Evolutionary conservation across 495 filamentous ascomycete genomes (phyloP), one percentile per base, ranked within the genome.

Genomic region (Neurospora sp.): DNA sequence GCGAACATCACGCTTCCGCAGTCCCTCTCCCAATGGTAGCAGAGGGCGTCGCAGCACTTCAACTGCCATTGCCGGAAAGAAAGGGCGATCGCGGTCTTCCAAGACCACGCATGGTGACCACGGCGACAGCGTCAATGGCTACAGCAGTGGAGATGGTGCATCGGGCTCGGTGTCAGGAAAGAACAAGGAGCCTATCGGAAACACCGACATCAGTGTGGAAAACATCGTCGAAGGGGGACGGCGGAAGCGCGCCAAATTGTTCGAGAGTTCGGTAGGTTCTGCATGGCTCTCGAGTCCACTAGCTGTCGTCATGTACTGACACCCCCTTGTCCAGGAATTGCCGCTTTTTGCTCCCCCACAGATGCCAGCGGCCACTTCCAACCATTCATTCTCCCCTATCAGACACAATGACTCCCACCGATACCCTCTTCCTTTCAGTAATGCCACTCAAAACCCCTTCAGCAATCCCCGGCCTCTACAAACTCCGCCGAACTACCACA

Each of bases 171-270:
- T 90, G 16, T 92, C 92, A 72, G 90, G 91, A 74, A 91, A 90
- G 76, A 86, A 89, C 75, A 93, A 90, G 78, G 94, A 98, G 78
- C 90, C 92, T 70, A 86, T 96, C 73, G 93, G 91, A n/a, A 96
- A 93, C 79, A 94, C 96, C 5, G 96, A 98, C 73, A 99, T 99
- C 78, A 98, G 95, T 81, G 88, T 97, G 76, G 93, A 97, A 73
- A 99, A 99, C 79, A 98, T 99, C 82, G 92, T 99, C 72, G 95
- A 98, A 83, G 96, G 96, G 78, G 94, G 94, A 76, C 90, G 96
- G 82, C 90, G 96, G 75, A 98, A 99, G 87, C 90, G 93, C 79
- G 93, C 96, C 75, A 97, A 97, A 85, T 66, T 66, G 54, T 99
- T 99, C 81, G 94, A 97, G 77, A 98, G 94, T 83, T 97, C 94